Evolutionary conservation across 2,329 filamentous ascomycete species (phyloP).

Genomic region (Zelopaecilomyces penicillatus): DNA sequence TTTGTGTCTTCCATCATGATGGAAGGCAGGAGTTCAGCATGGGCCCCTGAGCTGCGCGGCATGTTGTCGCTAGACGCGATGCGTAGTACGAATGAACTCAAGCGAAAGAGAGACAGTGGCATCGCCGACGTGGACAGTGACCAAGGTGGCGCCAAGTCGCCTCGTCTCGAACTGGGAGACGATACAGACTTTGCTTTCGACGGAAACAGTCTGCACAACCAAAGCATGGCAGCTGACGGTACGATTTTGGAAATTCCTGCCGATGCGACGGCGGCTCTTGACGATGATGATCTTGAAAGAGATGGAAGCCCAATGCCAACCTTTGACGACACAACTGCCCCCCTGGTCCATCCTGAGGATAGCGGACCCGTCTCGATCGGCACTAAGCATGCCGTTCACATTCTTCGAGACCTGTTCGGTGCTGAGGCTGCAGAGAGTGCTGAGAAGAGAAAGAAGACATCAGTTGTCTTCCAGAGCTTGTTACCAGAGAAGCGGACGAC

Average conservation of each 20-base stretch:
- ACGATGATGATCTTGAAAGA: constrained; percentile 38
- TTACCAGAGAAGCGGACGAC: constrained; percentile 74
- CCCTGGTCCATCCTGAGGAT: constrained; percentile 71
- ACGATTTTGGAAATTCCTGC: constrained; percentile 58
- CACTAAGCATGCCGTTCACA: constrained; percentile 91
- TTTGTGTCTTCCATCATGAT: constrained; percentile 85
- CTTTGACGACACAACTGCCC: constrained; percentile 72
- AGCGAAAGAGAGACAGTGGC: constrained; percentile 87
- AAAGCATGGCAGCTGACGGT: constrained; percentile 48
- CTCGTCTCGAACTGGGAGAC: constrained; percentile 60
- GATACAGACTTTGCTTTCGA: constrained; percentile 47
- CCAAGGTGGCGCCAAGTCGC: constrained; percentile 55
- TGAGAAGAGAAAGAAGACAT: constrained; percentile 64
- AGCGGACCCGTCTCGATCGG: constrained; percentile 81
- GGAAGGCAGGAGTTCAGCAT: constrained; percentile 66
- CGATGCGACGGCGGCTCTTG: constrained; percentile 41
- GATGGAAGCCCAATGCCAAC: constrained; percentile 44
- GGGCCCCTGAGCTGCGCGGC: constrained; percentile 89
- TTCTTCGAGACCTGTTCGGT: constrained; percentile 83
- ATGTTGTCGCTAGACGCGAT: constrained; percentile 82
- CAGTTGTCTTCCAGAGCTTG: constrained; percentile 84
- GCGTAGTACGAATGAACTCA: constrained; percentile 68
- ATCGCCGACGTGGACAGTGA: constrained; percentile 71
- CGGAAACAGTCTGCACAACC: constrained; percentile 44
- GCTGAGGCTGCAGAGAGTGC: constrained; percentile 59